Percentiles rank a stretch among this genome's conserved stretches.
Evolutionary conservation across 768 basidiomycete species (phyloP).

Genomic region (Lactifluus volemus): DNA sequence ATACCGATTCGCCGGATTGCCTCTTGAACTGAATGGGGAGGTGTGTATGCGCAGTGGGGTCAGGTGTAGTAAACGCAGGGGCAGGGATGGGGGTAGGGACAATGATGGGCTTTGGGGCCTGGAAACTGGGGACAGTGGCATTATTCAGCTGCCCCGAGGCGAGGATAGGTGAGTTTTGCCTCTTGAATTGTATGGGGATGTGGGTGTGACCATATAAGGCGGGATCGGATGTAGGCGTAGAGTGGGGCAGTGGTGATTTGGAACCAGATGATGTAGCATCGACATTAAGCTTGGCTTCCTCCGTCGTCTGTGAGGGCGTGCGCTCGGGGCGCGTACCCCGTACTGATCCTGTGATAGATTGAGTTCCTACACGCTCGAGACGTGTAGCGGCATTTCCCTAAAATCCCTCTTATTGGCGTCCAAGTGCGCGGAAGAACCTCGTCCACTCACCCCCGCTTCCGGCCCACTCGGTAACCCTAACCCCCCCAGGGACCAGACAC

Average conservation of each 20-base stretch:
- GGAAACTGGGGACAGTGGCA: background rate
- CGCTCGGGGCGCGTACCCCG: background rate
- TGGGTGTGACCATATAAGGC: too few species aligned
- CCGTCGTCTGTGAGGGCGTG: background rate
- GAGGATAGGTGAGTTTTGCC: too few species aligned
- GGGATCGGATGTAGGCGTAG: too few species aligned
- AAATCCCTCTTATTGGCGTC: constrained; percentile 5
- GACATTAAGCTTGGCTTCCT: too few species aligned
- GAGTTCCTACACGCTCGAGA: too few species aligned
- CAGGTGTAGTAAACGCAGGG: background rate
- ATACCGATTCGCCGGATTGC: background rate
- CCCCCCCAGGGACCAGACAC: background rate
- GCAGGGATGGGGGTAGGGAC: background rate
- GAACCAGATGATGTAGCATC: too few species aligned
- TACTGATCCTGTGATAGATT: too few species aligned
- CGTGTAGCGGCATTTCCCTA: constrained; percentile 5
- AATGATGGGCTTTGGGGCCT: background rate
- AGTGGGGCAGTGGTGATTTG: too few species aligned
- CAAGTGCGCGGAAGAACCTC: constrained; percentile 4
- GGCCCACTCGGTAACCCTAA: background rate
- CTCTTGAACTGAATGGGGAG: background rate
- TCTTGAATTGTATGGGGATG: too few species aligned
- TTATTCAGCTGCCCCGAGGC: background rate
- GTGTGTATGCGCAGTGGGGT: background rate
- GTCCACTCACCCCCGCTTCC: constrained; percentile 14